Evolutionary conservation across 768 basidiomycete genomes (phyloP), one percentile per base, ranked within the genome.

Genomic region (Asterophora lycoperdoides): DNA sequence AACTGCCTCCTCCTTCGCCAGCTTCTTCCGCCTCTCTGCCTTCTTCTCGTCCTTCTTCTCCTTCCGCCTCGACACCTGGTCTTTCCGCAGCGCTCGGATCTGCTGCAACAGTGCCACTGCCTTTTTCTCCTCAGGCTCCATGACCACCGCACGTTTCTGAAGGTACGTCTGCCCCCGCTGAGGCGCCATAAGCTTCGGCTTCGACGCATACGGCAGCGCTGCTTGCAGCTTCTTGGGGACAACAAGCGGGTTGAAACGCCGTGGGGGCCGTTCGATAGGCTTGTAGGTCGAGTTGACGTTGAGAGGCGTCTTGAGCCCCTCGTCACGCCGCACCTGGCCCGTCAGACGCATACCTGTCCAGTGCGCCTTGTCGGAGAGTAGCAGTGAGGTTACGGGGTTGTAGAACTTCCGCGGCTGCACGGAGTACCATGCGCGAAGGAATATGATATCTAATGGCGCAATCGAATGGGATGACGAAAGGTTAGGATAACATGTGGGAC

Each of bases 321-420:
- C 79, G 23, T 90, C 92, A n/a, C 83, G 77, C 14, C 96, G 80
- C 28, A 99, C 83, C 67, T 93, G 84, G 38, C 96, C 94, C 1
- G 93, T 97, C 29, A 98, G 75, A 28, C 96, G 86, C 96, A 98
- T 99, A 1, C 94, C 95, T 14, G 76, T 69, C 96, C 96, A 99
- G 17, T 64, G 66, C n/a, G 71, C 67, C 65, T 95, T 93, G 67
- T 91, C 79, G 13, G 86, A 80, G 8, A 94, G 73, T 0, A 99
- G 76, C 3, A 97, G 76, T 1, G 92, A 94, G 0, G 91, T 93
- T 55, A 98, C 92, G 1, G 96, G 90, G 65, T 94, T 97, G 74
- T 97, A 99, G 69, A 89, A 93, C 66, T 91, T 89, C 54, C 93
- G 82, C 5, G 96, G 95, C 64, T 93, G 84, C 46, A 99, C 84